These are phyloP conservation scores for Kurtzmaniella fragi DNA, from an alignment of 805 yeast genomes.

Conservation along the genomic window DNA sequence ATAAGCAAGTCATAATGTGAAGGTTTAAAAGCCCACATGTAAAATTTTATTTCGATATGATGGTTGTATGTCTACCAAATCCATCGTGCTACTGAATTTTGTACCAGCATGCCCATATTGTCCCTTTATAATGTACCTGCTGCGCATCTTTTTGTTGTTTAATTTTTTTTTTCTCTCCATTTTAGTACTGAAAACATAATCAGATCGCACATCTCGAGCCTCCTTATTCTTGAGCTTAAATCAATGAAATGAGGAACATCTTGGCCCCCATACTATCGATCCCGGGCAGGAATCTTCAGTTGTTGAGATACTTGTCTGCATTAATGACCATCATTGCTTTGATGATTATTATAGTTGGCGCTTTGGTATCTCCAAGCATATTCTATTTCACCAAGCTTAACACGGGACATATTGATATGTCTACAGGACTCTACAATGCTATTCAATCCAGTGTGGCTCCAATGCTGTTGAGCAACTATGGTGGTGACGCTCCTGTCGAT, in stretches of 20 bases:
- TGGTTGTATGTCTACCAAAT: too few species aligned
- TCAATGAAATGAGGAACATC: constrained; percentile 1
- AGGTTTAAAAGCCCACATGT: background rate
- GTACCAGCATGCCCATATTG: too few species aligned
- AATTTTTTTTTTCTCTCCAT: constrained; percentile 5
- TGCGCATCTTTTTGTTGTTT: constrained; percentile 1
- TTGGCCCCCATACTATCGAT: constrained; percentile 4
- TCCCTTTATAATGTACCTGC: too few species aligned
- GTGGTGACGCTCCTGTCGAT: constrained; percentile 21
- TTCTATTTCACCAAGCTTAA: constrained; percentile 35
- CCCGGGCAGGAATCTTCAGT: constrained; percentile 20
- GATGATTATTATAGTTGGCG: constrained; percentile 21
- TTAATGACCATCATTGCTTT: constrained; percentile 12
- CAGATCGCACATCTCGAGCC: background rate
- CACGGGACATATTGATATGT: constrained; percentile 49
- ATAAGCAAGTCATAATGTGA: background rate
- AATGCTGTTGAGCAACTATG: constrained; percentile 14
- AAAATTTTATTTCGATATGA: background rate
- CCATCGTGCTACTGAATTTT: too few species aligned
- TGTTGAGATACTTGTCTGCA: constrained; percentile 18
- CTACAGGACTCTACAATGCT: constrained; percentile 46
- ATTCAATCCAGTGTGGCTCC: constrained; percentile 25
- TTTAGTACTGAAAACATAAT: constrained; percentile 7
- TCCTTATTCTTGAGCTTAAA: background rate
- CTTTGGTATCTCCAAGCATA: constrained; percentile 11